These are phyloP conservation scores for Cyclotella distinguenda DNA, from an alignment of 108 stramenopile species.

Conservation along the genomic window DNA sequence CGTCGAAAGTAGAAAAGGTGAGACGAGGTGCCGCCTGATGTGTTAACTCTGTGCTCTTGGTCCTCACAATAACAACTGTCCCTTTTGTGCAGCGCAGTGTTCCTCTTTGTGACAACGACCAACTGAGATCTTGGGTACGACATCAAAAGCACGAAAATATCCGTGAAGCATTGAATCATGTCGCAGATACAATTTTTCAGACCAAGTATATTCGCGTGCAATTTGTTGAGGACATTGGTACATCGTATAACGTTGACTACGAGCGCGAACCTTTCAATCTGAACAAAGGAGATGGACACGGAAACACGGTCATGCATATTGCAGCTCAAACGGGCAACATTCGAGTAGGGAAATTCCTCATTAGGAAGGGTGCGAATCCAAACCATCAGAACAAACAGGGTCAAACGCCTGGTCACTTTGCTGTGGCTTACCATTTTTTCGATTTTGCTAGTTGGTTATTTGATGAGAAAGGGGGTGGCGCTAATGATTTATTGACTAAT, in stretches of 20 bases:
- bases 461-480: constrained; percentile 57
- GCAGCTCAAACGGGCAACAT: constrained; percentile 81
- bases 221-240: constrained; percentile 71
- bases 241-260: constrained; percentile 67
- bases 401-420: constrained; percentile 83
- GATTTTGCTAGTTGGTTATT: constrained; percentile 77
- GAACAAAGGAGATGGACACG: constrained; percentile 79
- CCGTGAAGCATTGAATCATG: constrained; percentile 60
- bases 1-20: constrained; percentile 30
- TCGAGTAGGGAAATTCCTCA: constrained; percentile 62
- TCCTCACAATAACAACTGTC: background rate
- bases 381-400: constrained; percentile 87
- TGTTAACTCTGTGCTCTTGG: background rate
- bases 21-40: background rate
- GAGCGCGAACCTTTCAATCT: constrained; percentile 69
- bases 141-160: constrained; percentile 72
- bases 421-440: constrained; percentile 82
- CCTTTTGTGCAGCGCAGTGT: constrained; percentile 18
- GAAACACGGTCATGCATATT: constrained; percentile 76
- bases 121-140: constrained; percentile 49
- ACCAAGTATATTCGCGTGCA: constrained; percentile 47
- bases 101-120: constrained; percentile 36
- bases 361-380: constrained; percentile 81
- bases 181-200: constrained; percentile 64
- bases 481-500: constrained; percentile 66